These are phyloP conservation scores for Nidularia sp. DNA, from an alignment of 768 basidiomycete species.

Conservation along the genomic window DNA sequence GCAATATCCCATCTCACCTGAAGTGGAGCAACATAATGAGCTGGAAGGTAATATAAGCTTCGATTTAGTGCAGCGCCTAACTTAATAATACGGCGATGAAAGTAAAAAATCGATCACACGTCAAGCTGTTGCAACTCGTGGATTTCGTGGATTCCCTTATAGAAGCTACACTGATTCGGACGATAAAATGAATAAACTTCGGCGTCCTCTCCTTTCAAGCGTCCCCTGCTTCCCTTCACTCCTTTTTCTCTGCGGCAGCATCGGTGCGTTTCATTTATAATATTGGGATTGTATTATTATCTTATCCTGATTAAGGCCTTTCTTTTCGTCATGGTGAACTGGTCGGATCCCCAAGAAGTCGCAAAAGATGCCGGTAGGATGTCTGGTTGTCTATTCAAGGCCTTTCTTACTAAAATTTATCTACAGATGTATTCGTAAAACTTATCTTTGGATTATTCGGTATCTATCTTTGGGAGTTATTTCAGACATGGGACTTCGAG, in stretches of 20 bases:
- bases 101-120: background rate
- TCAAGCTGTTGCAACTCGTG: background rate
- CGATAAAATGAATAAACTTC: too few relatives aligned
- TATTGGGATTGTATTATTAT: too few relatives aligned
- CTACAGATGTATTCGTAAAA: constrained; percentile 52
- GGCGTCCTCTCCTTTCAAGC: too few relatives aligned
- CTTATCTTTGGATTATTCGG: constrained; percentile 64
- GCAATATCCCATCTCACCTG: background rate
- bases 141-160: too few relatives aligned
- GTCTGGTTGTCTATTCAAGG: background rate
- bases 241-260: too few relatives aligned
- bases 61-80: background rate
- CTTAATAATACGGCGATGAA: background rate
- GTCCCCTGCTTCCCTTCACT: too few relatives aligned
- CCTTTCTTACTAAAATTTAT: background rate
- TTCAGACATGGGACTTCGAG: constrained; percentile 62
- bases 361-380: constrained; percentile 34
- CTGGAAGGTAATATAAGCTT: background rate
- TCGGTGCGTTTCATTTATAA: too few relatives aligned
- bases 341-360: constrained; percentile 42
- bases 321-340: constrained; percentile 40
- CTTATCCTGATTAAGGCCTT: too few relatives aligned
- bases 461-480: constrained; percentile 64
- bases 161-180: too few relatives aligned
- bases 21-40: background rate